These are phyloP conservation scores for Phyllosticta capitalensis DNA, from an alignment of 2,329 filamentous ascomycete genomes.

Conservation along the genomic window DNA sequence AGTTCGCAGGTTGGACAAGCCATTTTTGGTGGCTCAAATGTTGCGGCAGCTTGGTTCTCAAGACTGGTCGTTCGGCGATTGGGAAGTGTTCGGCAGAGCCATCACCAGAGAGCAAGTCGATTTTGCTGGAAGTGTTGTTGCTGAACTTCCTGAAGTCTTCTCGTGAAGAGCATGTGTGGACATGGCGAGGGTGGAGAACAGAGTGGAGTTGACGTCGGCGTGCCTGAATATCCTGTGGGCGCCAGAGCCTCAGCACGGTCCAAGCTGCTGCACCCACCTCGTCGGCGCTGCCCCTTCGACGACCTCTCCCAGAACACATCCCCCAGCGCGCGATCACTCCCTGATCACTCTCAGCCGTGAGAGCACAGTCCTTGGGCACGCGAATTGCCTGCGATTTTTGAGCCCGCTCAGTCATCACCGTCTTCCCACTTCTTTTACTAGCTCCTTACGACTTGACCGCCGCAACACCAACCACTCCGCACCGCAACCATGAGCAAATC, in stretches of 20 bases:
- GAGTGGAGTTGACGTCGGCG: not conserved
- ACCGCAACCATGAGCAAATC: slow-evolving; percentile 54
- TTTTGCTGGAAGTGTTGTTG: no score
- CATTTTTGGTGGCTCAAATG: no score
- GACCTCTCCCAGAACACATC: not conserved
- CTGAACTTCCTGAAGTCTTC: no score
- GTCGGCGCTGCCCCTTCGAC: not conserved
- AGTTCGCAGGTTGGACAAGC: no score
- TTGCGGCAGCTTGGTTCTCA: no score
- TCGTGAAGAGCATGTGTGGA: not conserved
- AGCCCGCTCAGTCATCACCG: not conserved
- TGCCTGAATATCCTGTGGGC: not conserved
- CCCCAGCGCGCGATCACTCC: not conserved
- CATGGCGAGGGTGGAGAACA: not conserved
- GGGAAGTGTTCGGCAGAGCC: no score
- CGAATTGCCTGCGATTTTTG: not conserved
- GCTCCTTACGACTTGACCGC: slow-evolving; percentile 4
- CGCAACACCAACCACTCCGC: not conserved
- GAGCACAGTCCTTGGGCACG: not conserved
- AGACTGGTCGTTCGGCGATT: no score
- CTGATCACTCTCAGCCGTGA: not conserved
- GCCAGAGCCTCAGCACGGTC: not conserved
- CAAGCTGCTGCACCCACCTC: not conserved
- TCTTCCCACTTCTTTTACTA: slow-evolving; percentile 2
- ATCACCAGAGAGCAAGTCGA: no score